Conservation (phyloP, 2,329 filamentous ascomycete genomes). For the Diaporthe velutina region DNA sequence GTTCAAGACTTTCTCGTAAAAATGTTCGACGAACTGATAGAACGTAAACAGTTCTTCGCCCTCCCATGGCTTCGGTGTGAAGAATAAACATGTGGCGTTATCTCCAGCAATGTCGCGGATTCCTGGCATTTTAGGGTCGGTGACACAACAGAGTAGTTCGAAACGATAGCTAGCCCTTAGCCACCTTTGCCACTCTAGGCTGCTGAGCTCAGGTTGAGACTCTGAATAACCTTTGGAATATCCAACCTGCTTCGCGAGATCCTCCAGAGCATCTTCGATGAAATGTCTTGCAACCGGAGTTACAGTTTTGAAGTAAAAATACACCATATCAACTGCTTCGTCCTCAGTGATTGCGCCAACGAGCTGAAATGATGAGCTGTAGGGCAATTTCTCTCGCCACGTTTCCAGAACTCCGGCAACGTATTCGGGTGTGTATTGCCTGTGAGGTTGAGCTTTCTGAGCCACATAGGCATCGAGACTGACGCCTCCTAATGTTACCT, state of each 20-base stretch:
- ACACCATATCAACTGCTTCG: not conserved
- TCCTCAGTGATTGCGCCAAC: not conserved
- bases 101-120: not conserved
- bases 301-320: not conserved
- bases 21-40: conserved; percentile 16
- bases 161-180: no score
- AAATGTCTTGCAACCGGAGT: not conserved
- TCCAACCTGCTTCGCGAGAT: not conserved
- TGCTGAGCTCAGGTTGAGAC: not conserved
- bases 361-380: not conserved
- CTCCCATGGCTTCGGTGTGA: conserved; percentile 38
- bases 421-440: fast-evolving
- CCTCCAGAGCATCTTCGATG: not conserved
- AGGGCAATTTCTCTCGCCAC: not conserved
- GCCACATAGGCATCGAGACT: conserved; percentile 38
- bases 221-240: not conserved
- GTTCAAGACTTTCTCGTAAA: conserved; percentile 12
- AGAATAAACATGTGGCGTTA: not conserved
- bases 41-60: conserved; percentile 35
- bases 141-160: no score
- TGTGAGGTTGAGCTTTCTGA: not conserved
- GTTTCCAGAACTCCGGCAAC: not conserved
- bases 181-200: no score
- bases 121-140: no score
- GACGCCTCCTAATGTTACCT: conserved; percentile 40